Conservation (phyloP, 805 yeast species). For the Teunomyces gatunensis region DNA sequence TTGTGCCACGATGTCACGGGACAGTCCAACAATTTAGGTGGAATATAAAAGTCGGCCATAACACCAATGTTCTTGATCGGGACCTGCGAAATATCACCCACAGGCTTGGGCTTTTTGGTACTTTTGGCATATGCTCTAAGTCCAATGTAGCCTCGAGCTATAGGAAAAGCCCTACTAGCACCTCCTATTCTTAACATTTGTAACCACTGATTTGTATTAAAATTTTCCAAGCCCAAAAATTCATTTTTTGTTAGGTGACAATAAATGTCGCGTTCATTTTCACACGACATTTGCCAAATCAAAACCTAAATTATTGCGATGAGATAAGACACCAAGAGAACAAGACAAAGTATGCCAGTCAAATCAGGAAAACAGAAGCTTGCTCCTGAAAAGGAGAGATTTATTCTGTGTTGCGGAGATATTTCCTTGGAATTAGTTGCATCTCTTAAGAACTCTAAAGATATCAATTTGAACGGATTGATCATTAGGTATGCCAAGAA, state of each 20-base stretch:
- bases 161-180: neutral
- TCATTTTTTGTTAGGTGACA: too few species aligned
- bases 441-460: slow-evolving; percentile 68
- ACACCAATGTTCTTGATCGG: slow-evolving; percentile 41
- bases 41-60: slow-evolving; percentile 42
- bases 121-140: slow-evolving; percentile 3
- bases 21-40: slow-evolving; percentile 29
- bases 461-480: slow-evolving; percentile 86
- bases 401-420: slow-evolving; percentile 89
- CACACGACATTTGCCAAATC: neutral
- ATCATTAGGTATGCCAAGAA: slow-evolving; percentile 83
- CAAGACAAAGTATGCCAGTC: neutral
- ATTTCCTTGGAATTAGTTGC: slow-evolving; percentile 82
- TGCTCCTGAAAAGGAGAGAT: slow-evolving; percentile 91
- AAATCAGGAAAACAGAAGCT: slow-evolving; percentile 52
- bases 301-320: slow-evolving; percentile 7
- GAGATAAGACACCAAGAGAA: slow-evolving; percentile 7
- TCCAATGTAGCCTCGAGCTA: neutral
- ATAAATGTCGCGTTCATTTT: too few species aligned
- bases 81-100: slow-evolving; percentile 34
- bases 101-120: slow-evolving; percentile 6
- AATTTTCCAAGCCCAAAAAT: too few species aligned
- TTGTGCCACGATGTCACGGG: slow-evolving; percentile 37
- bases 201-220: too few species aligned
- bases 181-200: neutral